These are phyloP conservation scores for Cadophora sp. DNA, from an alignment of 2,329 filamentous ascomycete species.

Conservation along the genomic window DNA sequence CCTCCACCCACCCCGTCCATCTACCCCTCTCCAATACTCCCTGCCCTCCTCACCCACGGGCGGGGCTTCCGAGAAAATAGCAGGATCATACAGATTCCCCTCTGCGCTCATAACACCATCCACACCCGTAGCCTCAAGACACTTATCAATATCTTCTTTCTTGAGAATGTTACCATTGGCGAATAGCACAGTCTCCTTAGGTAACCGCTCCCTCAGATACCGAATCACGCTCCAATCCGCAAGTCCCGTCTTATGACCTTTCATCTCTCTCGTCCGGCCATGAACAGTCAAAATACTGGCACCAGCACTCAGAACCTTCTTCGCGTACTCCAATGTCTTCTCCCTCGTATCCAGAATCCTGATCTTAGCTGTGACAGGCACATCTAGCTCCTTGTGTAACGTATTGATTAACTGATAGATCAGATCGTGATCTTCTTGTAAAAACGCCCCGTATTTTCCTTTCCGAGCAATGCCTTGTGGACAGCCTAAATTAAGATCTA, in stretches of 20 bases:
- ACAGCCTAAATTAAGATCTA: slow-evolving; percentile 94
- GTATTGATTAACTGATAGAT: slow-evolving; percentile 83
- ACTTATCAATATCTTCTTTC: slow-evolving; percentile 76
- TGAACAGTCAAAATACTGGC: slow-evolving; percentile 95
- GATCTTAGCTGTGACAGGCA: slow-evolving; percentile 96
- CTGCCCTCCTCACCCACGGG: slow-evolving; percentile 67
- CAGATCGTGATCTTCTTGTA: slow-evolving; percentile 90
- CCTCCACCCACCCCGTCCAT: slow-evolving; percentile 84
- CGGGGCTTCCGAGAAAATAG: slow-evolving; percentile 78
- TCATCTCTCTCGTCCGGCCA: slow-evolving; percentile 87
- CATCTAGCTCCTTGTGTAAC: slow-evolving; percentile 76
- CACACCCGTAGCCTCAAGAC: slow-evolving; percentile 82
- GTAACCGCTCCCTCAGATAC: slow-evolving; percentile 82
- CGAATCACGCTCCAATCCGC: slow-evolving; percentile 91
- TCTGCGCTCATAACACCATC: slow-evolving; percentile 97
- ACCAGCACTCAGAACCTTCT: slow-evolving; percentile 84
- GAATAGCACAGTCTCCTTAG: slow-evolving; percentile 89
- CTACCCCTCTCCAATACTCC: slow-evolving; percentile 85
- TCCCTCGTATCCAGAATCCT: slow-evolving; percentile 86
- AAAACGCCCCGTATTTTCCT: slow-evolving; percentile 90
- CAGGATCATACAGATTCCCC: slow-evolving; percentile 90
- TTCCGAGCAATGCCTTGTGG: slow-evolving; percentile 93
- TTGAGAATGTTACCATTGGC: slow-evolving; percentile 95
- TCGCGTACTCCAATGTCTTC: slow-evolving; percentile 86
- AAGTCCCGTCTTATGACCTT: slow-evolving; percentile 91